Base-by-base conservation (phyloP, 179 eudicot species). In the Spergularia azorica region DNA sequence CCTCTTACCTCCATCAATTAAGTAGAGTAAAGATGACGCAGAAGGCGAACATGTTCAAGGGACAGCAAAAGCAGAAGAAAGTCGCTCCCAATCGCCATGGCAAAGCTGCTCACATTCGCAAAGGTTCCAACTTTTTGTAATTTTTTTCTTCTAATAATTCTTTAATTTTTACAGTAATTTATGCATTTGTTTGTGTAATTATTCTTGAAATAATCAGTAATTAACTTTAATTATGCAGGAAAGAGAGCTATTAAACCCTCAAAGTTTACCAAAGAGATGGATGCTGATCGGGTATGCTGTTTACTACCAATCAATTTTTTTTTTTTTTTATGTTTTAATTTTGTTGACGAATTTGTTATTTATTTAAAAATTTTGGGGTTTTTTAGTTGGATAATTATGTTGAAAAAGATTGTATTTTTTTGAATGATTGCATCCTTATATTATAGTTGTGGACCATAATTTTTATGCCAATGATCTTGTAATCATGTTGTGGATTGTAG, bases 81-180 rank as follows among this genome's bases (percentile, higher is more conserved):
- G 68, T 85, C n/a, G 88, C 98, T 50, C 86, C 90, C 0, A 90
- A 76, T 69, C 93, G 93, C 66, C 98, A 93, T 86, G 98, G 95
- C 9, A 93, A 91, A 79, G 17, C 69, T 57, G 56, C 85, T 64
- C 86, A 80, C 56, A 89, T 74, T 79, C 94, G 95, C 55, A 93
- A 93, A 88, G 97, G 97, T 90, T 71, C 1, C 11, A 13, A 11
- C 39, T 48, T 10, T 72, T 3, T 8, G 4, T 64, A 20, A n/a
- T 18, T 48, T 32, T 46, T 20, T 38, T 7, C 57, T 67, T 43
- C 2, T 51, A 52, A 13, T 14, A 4, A 41, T 18, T 21, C 26
- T 6, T 17, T 36, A 5, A 56, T 3, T 32, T 12, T 11, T 36
- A 9, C 21, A 15, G 17, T 17, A 21, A 48, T 56, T n/a, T 36